Base-by-base conservation (phyloP, 768 basidiomycete genomes). In the Pulveroboletus sp. region DNA sequence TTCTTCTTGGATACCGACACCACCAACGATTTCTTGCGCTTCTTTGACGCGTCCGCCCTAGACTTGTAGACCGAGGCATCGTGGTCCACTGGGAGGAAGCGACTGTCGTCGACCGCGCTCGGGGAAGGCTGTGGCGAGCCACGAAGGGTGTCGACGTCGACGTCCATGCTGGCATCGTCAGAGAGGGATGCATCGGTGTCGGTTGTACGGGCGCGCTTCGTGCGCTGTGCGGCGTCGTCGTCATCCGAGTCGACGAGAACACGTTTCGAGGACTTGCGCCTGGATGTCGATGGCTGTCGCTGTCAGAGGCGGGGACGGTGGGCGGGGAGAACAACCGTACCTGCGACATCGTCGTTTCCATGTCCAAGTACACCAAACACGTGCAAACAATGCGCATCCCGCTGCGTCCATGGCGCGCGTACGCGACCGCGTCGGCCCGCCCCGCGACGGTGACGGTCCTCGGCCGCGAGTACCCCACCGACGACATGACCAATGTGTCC, bases 401-500 rank as follows among this genome's bases (percentile, higher is more conserved):
- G 24, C 45, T 53, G 27, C 43, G 58, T 25, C 50, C 45, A 19
- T 43, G 40, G 27, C 16, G 31, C 23, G 25, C 52, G 19, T 49
- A 61, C 49, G 51, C 52, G 11, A 58, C 43, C 21, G 16, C 44
- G 23, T 40, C 50, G 32, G 25, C 47, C 43, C 53, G 54, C 12
- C 49, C 52, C 0, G 36, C 55, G 35, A 53, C 58, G 23, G 51
- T 86, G 39, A 72, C 75, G 42, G 78, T 89, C 51, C 76, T 85
- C 11, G 84, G 81, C n/a, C 65, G 75, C 39, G 67, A 70, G n/a
- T 90, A 94, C 70, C 75, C 80, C 2, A 77, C 74, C n/a, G 97
- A 99, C 72, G 68, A 73, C 25, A 76, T 73, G 67, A 90, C 94
- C 34, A 99, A 99, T 69, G 77, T 91, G 34, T 87, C 94, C 2